These are phyloP conservation scores for Dioszegia aurantiaca DNA, from an alignment of 768 basidiomycete species.

Conservation along the genomic window DNA sequence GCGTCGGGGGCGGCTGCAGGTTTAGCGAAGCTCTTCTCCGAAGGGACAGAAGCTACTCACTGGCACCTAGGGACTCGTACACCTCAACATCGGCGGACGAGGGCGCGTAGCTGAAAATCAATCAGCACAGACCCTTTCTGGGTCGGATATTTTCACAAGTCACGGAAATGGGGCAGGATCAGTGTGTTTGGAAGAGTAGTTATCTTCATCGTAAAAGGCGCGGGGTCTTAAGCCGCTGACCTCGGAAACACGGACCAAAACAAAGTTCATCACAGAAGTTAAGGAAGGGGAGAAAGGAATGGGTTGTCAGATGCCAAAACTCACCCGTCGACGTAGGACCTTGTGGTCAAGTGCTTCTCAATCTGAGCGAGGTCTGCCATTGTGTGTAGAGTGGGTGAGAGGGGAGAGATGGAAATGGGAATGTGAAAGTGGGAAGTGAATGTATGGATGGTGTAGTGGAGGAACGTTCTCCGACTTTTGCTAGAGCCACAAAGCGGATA, in stretches of 20 bases:
- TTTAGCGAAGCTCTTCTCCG: not conserved
- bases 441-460: not conserved
- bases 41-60: conserved; percentile 18
- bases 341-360: conserved; percentile 76
- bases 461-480: conserved; percentile 4
- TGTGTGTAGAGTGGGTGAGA: conserved; percentile 16
- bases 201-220: conserved; percentile 50
- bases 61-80: conserved; percentile 32
- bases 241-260: conserved; percentile 55
- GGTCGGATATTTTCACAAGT: too few relatives aligned
- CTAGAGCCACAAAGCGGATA: not conserved
- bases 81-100: conserved; percentile 49
- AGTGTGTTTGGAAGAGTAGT: conserved; percentile 51
- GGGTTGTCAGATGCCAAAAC: conserved; percentile 15
- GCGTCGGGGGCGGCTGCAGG: conserved; percentile 60
- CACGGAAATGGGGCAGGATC: conserved; percentile 24
- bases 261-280: conserved; percentile 47
- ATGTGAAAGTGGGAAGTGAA: not conserved
- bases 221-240: conserved; percentile 53
- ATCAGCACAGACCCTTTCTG: conserved; percentile 11
- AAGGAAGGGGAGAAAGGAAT: conserved; percentile 7
- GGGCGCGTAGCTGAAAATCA: conserved; percentile 35
- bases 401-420: not conserved
- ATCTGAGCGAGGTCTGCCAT: conserved; percentile 58
- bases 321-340: conserved; percentile 52